Conservation (phyloP, 2,329 filamentous ascomycete genomes). For the Hypoxylon sp. region DNA sequence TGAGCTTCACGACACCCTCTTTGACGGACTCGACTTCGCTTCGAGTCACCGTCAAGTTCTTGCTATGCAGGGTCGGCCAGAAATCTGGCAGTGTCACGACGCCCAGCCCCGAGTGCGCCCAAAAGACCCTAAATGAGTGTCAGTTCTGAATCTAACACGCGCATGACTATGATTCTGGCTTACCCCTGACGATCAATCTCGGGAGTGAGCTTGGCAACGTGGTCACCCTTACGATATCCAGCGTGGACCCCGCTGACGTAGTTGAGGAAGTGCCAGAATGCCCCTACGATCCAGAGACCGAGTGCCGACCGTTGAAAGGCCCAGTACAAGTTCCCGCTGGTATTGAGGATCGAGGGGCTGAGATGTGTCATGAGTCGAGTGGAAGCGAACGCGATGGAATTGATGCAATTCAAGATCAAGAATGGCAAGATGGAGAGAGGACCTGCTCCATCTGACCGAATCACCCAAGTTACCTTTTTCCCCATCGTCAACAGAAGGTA, state of each 20-base stretch:
- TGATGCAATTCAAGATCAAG: constrained; percentile 38
- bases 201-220: constrained; percentile 36
- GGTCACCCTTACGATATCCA: constrained; percentile 37
- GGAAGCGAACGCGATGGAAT: constrained; percentile 40
- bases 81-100: constrained; percentile 45
- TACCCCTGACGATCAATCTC: too few relatives aligned
- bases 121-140: constrained; percentile 47
- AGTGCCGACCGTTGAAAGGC: constrained; percentile 41
- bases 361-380: constrained; percentile 41
- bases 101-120: constrained; percentile 46
- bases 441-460: constrained; percentile 44
- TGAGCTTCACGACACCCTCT: constrained; percentile 28
- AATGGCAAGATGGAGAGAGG: constrained; percentile 45
- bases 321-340: constrained; percentile 35
- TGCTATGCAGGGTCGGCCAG: constrained; percentile 45
- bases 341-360: constrained; percentile 45
- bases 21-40: constrained; percentile 34
- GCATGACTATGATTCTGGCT: too few relatives aligned
- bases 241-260: constrained; percentile 34
- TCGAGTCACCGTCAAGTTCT: constrained; percentile 40
- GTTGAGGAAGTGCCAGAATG: constrained; percentile 36
- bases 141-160: too few relatives aligned
- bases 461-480: constrained; percentile 47
- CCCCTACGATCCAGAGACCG: constrained; percentile 23
- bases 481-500: constrained; percentile 43